phyloP scores from a whole-genome alignment of 306 rosid genomes.

The Mucuna pruriens region DNA sequence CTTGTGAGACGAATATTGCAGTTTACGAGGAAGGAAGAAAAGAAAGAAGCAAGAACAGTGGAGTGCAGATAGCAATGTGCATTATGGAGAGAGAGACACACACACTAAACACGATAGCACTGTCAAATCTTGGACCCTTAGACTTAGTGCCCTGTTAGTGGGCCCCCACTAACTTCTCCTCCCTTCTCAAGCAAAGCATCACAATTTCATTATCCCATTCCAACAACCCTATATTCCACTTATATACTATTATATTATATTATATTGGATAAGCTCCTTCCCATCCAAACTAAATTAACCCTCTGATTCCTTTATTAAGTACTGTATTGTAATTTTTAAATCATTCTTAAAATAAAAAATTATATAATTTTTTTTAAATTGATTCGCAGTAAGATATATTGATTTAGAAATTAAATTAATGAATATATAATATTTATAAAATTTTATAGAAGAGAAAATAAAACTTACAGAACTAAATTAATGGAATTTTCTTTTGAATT shows the following conservation, averaged over 20 bases:
- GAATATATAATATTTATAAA: too few species aligned
- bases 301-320: too few species aligned
- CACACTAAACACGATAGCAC: not conserved
- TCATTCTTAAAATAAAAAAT: too few species aligned
- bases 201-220: not conserved
- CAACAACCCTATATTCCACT: constrained; percentile 3
- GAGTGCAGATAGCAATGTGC: not conserved
- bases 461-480: too few species aligned
- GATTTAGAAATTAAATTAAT: too few species aligned
- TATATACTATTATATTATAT: too few species aligned
- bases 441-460: too few species aligned
- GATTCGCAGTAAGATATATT: too few species aligned
- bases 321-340: too few species aligned
- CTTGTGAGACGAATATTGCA: constrained; percentile 56
- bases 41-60: constrained; percentile 10
- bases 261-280: not conserved
- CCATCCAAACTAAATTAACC: not conserved
- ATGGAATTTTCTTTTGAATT: too few species aligned
- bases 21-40: constrained; percentile 54
- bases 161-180: constrained; percentile 52
- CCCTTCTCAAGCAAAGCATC: constrained; percentile 55
- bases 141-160: constrained; percentile 41
- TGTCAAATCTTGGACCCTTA: constrained; percentile 29
- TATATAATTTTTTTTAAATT: too few species aligned
- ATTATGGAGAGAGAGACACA: too few species aligned